Evolutionary conservation across 306 rosid genomes (phyloP).

Genomic region (Quercus parvula): DNA sequence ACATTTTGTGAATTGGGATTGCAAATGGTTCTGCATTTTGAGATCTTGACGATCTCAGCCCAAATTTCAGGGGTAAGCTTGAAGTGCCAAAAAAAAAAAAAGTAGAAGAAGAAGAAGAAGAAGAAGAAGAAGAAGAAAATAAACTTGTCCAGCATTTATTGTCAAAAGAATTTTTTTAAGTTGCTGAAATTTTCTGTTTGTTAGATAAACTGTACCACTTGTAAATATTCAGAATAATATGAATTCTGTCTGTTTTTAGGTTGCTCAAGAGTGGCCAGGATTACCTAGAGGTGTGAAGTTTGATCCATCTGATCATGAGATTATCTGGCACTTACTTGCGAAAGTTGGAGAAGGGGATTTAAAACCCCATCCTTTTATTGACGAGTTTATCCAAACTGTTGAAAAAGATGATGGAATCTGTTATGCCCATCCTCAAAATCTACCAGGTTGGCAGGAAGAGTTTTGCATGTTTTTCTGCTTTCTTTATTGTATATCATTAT

Average conservation of each 20-base stretch:
- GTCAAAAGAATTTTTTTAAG: neutral
- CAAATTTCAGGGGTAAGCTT: neutral
- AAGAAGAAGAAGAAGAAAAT: too few relatives aligned
- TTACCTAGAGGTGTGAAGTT: slow-evolving; percentile 89
- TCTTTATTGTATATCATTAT: slow-evolving; percentile 12
- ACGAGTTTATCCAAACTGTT: slow-evolving; percentile 65
- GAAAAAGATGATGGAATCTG: slow-evolving; percentile 70
- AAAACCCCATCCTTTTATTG: slow-evolving; percentile 72
- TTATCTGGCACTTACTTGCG: slow-evolving; percentile 70
- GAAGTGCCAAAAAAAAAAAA: neutral
- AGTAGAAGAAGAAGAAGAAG: neutral
- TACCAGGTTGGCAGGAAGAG: slow-evolving; percentile 54
- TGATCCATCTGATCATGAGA: slow-evolving; percentile 86
- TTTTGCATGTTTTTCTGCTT: slow-evolving; percentile 11
- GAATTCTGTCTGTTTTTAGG: slow-evolving; percentile 40
- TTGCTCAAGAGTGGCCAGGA: slow-evolving; percentile 83
- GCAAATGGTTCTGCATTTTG: neutral
- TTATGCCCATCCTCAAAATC: slow-evolving; percentile 71
- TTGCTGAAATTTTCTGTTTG: neutral
- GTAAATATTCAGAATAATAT: slow-evolving; percentile 3
- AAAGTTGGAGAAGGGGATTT: slow-evolving; percentile 48
- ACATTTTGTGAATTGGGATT: neutral
- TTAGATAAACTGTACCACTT: neutral
- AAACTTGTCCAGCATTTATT: neutral
- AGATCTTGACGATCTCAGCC: neutral